A percentile compares a stretch with the other conserved stretches of the same genome.
These are phyloP conservation scores for Sporothrix schenckii DNA, from an alignment of 2,329 filamentous ascomycete genomes.

Conservation along the genomic window DNA sequence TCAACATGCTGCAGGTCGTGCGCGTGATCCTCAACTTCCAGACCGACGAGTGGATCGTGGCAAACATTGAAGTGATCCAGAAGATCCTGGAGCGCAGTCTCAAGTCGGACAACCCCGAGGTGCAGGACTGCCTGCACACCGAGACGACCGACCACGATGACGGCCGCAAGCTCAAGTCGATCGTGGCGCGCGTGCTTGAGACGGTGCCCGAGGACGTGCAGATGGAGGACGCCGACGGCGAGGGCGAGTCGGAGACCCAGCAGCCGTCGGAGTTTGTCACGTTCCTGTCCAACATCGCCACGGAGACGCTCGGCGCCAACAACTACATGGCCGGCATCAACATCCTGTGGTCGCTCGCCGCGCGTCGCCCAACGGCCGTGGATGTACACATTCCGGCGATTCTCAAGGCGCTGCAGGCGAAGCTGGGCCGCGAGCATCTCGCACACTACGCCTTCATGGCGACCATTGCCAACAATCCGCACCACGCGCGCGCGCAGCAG, in stretches of 20 bases:
- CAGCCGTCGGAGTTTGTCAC: slow-evolving; percentile 85
- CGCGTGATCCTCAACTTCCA: slow-evolving; percentile 88
- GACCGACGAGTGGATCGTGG: slow-evolving; percentile 85
- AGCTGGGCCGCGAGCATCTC: slow-evolving; percentile 92
- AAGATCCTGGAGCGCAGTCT: slow-evolving; percentile 88
- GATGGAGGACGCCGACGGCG: slow-evolving; percentile 77
- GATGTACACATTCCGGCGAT: slow-evolving; percentile 84
- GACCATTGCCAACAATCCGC: slow-evolving; percentile 47
- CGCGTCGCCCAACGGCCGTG: slow-evolving; percentile 81
- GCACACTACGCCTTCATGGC: slow-evolving; percentile 67
- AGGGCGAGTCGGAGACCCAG: slow-evolving; percentile 73
- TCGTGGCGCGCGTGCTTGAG: slow-evolving; percentile 80
- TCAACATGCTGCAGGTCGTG: slow-evolving; percentile 92
- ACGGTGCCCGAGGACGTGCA: slow-evolving; percentile 79
- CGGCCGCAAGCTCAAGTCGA: slow-evolving; percentile 70
- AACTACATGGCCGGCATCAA: slow-evolving; percentile 90
- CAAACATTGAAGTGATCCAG: slow-evolving; percentile 75
- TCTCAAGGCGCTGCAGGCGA: slow-evolving; percentile 91
- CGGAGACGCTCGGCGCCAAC: slow-evolving; percentile 78
- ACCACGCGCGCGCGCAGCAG: slow-evolving; percentile 47
- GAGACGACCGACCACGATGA: slow-evolving; percentile 71
- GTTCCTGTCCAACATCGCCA: slow-evolving; percentile 81
- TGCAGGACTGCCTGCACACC: slow-evolving; percentile 88
- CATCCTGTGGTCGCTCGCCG: slow-evolving; percentile 86
- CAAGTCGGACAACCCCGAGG: slow-evolving; percentile 83